phyloP scores from a whole-genome alignment of 2,329 filamentous ascomycete genomes.

The Fonsecaea pugnacius region DNA sequence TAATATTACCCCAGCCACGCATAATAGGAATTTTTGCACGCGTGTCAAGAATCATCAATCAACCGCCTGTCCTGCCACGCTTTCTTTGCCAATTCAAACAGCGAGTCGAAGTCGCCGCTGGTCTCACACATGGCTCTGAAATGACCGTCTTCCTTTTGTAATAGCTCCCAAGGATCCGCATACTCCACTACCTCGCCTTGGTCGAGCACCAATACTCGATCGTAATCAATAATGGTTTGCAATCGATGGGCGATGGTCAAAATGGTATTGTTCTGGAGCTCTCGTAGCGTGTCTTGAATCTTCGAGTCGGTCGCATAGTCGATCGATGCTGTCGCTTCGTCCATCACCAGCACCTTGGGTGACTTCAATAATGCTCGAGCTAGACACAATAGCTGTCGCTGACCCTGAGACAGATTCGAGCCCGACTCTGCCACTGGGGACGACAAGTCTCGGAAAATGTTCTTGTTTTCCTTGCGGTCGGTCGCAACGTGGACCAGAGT shows the following conservation, averaged over 20 bases:
- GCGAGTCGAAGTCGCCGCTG: constrained; percentile 64
- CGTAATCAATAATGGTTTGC: constrained; percentile 97
- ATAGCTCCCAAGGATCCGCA: constrained; percentile 83
- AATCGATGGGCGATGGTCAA: constrained; percentile 95
- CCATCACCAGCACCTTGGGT: constrained; percentile 96
- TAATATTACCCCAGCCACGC: background rate
- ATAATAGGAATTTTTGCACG: background rate
- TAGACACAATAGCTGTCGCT: constrained; percentile 90
- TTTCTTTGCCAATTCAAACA: constrained; percentile 60
- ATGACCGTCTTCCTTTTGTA: constrained; percentile 69
- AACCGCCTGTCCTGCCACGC: constrained; percentile 54
- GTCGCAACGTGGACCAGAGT: constrained; percentile 32
- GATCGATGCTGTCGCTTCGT: constrained; percentile 96
- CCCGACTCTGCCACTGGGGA: constrained; percentile 87
- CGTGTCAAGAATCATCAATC: constrained; percentile 45
- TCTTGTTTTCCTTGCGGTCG: constrained; percentile 72
- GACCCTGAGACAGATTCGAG: constrained; percentile 91
- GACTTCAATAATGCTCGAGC: constrained; percentile 89
- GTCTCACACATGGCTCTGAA: constrained; percentile 72
- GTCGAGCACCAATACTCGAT: constrained; percentile 94
- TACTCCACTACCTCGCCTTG: constrained; percentile 86
- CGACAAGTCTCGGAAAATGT: constrained; percentile 85
- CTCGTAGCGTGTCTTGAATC: constrained; percentile 95
- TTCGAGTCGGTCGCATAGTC: constrained; percentile 95
- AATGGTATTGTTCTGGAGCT: constrained; percentile 83